A percentile compares a stretch with the other conserved stretches of the same genome.
These are phyloP conservation scores for Phlyctochytrium planicorne DNA, from an alignment of 192 early-diverging fungal genomes.

Conservation along the genomic window DNA sequence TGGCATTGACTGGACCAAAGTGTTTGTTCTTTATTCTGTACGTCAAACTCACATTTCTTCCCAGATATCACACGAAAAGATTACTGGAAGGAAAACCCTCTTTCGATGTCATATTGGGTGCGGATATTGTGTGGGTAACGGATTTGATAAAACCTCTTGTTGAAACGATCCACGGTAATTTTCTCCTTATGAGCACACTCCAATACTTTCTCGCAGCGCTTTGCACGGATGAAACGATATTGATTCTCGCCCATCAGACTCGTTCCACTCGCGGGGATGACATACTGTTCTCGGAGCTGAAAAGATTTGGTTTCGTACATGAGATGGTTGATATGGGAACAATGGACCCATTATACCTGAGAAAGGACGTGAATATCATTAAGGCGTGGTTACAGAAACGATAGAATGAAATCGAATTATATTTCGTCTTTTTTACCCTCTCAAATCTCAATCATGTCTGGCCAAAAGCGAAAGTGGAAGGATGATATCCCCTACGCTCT, in stretches of 20 bases:
- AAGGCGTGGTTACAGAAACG: background rate
- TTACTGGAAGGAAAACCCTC: background rate
- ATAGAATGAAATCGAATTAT: too few relatives aligned
- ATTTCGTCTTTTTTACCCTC: too few relatives aligned
- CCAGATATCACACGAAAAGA: background rate
- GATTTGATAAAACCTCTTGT: slow-evolving; percentile 10
- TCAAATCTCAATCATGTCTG: too few relatives aligned
- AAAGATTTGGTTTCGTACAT: background rate
- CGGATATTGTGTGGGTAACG: slow-evolving; percentile 14
- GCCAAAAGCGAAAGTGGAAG: too few relatives aligned
- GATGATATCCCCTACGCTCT: too few relatives aligned
- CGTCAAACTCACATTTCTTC: background rate
- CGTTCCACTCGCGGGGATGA: background rate
- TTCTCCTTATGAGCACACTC: background rate
- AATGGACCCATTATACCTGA: background rate
- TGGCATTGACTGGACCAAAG: background rate
- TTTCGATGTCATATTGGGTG: slow-evolving; percentile 9
- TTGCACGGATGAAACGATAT: background rate
- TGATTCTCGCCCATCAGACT: background rate
- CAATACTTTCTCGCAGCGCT: background rate
- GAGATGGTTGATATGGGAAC: background rate
- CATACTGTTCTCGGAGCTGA: background rate
- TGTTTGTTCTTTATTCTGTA: background rate
- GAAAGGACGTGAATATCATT: background rate
- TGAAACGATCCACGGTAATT: background rate